A percentile compares a stretch with the other conserved stretches of the same genome.
Evolutionary conservation across 1,284 basidiomycete genomes (phyloP).

Genomic region (Fomitopsis pinicola): DNA sequence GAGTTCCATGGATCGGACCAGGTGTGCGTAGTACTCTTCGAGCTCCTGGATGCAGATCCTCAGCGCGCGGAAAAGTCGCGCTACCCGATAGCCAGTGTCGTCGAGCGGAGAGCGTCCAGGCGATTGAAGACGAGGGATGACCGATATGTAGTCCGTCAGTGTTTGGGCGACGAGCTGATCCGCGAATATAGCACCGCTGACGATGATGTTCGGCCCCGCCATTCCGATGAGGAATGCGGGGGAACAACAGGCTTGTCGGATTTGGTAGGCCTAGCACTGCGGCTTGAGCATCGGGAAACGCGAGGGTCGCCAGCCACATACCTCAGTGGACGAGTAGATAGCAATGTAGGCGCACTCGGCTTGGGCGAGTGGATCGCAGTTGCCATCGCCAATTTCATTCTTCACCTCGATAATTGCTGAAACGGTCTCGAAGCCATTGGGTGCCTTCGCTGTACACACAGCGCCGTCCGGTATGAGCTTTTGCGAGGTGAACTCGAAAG

Average conservation of each 20-base stretch:
- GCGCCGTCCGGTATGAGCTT: not conserved
- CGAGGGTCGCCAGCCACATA: not conserved
- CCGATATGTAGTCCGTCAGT: constrained; percentile 9
- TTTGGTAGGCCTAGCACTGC: not conserved
- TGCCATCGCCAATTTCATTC: not conserved
- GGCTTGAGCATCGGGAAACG: not conserved
- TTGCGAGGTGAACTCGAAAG: no score
- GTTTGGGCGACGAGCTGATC: constrained; percentile 10
- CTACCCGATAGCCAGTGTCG: constrained; percentile 4
- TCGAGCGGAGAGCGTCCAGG: not conserved
- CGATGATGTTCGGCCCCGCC: constrained; percentile 9
- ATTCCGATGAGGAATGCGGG: constrained; percentile 8
- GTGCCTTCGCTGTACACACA: not conserved
- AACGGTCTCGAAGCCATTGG: not conserved
- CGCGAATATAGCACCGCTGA: constrained; percentile 13
- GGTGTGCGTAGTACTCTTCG: constrained; percentile 1
- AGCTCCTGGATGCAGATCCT: constrained; percentile 2
- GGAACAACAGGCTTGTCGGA: constrained; percentile 9
- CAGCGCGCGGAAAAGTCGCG: constrained; percentile 8
- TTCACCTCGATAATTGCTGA: not conserved
- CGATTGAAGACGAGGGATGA: not conserved
- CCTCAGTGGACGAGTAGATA: not conserved
- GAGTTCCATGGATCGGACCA: not conserved
- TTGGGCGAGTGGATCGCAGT: not conserved
- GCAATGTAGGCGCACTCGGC: not conserved